Conservation (phyloP, 2,329 filamentous ascomycete genomes). For the Nigrospora oryzae region DNA sequence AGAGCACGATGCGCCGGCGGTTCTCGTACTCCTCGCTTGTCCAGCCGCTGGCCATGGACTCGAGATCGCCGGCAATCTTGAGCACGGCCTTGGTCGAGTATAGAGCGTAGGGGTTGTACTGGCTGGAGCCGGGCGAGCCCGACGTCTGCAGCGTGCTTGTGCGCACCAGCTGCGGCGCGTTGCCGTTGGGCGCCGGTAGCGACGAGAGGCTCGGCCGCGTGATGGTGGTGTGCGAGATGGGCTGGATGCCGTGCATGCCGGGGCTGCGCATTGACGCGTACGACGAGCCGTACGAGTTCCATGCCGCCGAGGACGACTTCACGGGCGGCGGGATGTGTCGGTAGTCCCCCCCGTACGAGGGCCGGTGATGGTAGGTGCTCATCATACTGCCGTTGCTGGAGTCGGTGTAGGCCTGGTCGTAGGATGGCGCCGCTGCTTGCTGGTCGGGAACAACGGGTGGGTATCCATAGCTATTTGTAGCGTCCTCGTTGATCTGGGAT, state of each 20-base stretch:
- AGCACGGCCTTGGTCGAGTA: constrained; percentile 79
- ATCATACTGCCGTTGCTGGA: constrained; percentile 43
- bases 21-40: constrained; percentile 70
- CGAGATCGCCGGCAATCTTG: constrained; percentile 78
- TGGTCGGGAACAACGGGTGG: constrained; percentile 38
- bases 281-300: constrained; percentile 33
- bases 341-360: constrained; percentile 43
- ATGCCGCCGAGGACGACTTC: constrained; percentile 29
- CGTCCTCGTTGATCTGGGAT: constrained; percentile 27
- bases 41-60: constrained; percentile 79
- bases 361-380: constrained; percentile 43
- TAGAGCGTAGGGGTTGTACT: constrained; percentile 67
- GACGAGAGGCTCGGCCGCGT: constrained; percentile 37
- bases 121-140: constrained; percentile 33
- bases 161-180: constrained; percentile 41
- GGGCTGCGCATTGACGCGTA: constrained; percentile 31
- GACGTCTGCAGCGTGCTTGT: constrained; percentile 43
- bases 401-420: constrained; percentile 22
- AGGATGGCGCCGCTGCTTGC: constrained; percentile 30
- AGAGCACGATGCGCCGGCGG: constrained; percentile 79
- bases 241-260: constrained; percentile 20
- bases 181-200: constrained; percentile 36
- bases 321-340: constrained; percentile 25
- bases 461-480: constrained; percentile 49
- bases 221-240: constrained; percentile 27